A percentile compares a stretch with the other conserved stretches of the same genome.
These are phyloP conservation scores for Ogataea naganishii DNA, from an alignment of 805 yeast species.

Conservation along the genomic window DNA sequence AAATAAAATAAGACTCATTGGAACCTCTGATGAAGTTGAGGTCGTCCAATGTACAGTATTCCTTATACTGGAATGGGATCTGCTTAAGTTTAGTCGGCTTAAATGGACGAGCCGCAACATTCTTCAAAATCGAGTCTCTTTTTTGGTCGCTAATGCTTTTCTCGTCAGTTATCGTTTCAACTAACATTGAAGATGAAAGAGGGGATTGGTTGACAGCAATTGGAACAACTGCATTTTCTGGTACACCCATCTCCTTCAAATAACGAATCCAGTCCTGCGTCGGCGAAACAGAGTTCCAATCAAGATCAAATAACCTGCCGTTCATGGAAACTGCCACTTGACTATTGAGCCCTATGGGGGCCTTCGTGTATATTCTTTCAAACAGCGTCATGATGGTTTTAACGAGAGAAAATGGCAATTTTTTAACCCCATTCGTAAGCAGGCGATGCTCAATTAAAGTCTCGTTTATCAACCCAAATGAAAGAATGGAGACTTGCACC, in stretches of 20 bases:
- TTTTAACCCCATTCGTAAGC: no score
- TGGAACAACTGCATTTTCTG: conserved; percentile 20
- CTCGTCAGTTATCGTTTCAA: conserved; percentile 23
- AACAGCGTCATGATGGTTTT: no score
- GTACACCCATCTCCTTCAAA: conserved; percentile 21
- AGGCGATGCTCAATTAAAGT: no score
- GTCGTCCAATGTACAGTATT: conserved; percentile 30
- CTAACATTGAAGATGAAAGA: conserved; percentile 16
- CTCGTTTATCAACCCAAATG: conserved; percentile 30
- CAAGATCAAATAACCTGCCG: conserved; percentile 29
- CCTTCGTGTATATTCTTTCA: no score
- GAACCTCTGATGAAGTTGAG: conserved; percentile 29
- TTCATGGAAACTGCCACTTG: no score
- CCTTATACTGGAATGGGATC: conserved; percentile 28
- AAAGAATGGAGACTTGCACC: conserved; percentile 32
- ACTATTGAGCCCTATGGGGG: no score
- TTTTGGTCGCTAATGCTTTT: conserved; percentile 7
- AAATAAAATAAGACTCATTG: conserved; percentile 26
- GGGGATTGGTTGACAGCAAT: conserved; percentile 10
- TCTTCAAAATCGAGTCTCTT: conserved; percentile 11
- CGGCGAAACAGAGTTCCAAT: conserved; percentile 31
- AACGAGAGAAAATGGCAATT: no score
- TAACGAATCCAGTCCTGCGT: conserved; percentile 27
- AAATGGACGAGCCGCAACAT: conserved; percentile 13
- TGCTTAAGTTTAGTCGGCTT: conserved; percentile 18